Base-by-base conservation (phyloP, 2,329 filamentous ascomycete genomes). In the Phialocephala sp. region DNA sequence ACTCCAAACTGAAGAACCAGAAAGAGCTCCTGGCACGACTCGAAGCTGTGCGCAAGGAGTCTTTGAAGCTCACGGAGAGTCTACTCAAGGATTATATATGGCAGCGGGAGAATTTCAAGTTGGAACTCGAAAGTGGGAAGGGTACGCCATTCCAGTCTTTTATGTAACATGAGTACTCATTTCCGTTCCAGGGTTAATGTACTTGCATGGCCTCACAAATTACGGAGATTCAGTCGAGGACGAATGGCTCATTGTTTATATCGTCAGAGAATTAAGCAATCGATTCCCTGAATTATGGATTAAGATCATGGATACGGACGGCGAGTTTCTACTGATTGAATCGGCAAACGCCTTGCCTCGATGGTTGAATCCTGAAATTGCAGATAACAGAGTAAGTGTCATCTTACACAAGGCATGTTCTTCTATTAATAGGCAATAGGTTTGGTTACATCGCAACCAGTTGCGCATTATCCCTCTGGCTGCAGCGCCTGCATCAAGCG, bases 161-260 rank as follows among this genome's bases (percentile, higher is more conserved):
- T 12, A 14, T 14, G 15, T 18, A 52, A 11, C n/a, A 18, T 18
- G 15, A 9, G 11, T 9, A 8, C 18, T 69, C 18, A 66, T 35
- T 32, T 37, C 27, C 8, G 37, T 18, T 35, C 35, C 47, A 85
- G 85, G 83, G 0, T 75, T 87, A 9, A 75, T 82, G n/a, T 88
- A 89, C 69, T 84, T 99, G 6, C 85, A 87, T 68, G 94, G 94
- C 22, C 82, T 84, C 60, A 95, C 93, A 0, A 91, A 94, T 76
- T 98, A 93, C 74, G 94, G 94, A 9, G 96, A 99, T 78, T 95
- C 93, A 0, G 89, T 98, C 4, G 94, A 97, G 74, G 95, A 99
- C 73, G 96, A 99, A 80, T 99, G 95, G 96, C 85, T 98, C 6
- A 89, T 98, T 66, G 94, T 98, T 22, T 97, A 94, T 79, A 81